These are phyloP conservation scores for Kodamaea sp. DNA, from an alignment of 1,139 yeast species.

Conservation along the genomic window DNA sequence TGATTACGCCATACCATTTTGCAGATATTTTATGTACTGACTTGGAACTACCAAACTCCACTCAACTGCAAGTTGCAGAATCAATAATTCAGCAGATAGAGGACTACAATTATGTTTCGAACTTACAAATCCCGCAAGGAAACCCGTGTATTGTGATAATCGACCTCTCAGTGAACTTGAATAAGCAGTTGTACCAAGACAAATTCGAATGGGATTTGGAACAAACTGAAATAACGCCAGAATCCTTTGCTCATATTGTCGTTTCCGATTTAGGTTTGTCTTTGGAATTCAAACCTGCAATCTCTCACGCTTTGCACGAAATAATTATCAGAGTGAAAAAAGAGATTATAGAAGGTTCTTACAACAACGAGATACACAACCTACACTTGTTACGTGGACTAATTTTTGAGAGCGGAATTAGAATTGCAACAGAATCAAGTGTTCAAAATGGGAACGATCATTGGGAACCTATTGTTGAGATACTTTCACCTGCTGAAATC, in stretches of 20 bases:
- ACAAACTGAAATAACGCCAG: slow-evolving; percentile 72
- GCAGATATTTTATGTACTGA: slow-evolving; percentile 80
- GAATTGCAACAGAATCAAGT: slow-evolving; percentile 48
- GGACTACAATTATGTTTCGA: slow-evolving; percentile 58
- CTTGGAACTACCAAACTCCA: slow-evolving; percentile 68
- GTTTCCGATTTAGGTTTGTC: slow-evolving; percentile 83
- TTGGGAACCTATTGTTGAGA: slow-evolving; percentile 90
- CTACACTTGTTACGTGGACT: slow-evolving; percentile 47
- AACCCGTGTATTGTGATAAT: slow-evolving; percentile 75
- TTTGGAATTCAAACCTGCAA: slow-evolving; percentile 87
- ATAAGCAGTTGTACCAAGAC: slow-evolving; percentile 85
- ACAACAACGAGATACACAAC: slow-evolving; percentile 48
- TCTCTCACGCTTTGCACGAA: slow-evolving; percentile 86
- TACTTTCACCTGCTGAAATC: slow-evolving; percentile 86
- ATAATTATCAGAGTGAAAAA: slow-evolving; percentile 72
- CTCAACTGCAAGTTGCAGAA: slow-evolving; percentile 65
- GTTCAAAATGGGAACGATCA: slow-evolving; percentile 56
- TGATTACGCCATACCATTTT: slow-evolving; percentile 82
- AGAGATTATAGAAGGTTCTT: slow-evolving; percentile 81
- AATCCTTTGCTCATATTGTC: slow-evolving; percentile 75
- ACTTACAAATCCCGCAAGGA: slow-evolving; percentile 65
- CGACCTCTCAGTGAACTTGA: slow-evolving; percentile 79
- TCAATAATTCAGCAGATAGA: slow-evolving; percentile 80
- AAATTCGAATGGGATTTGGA: slow-evolving; percentile 92
- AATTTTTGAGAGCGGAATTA: slow-evolving; percentile 45